These are phyloP conservation scores for Aspergillus vadensis DNA, from an alignment of 2,329 filamentous ascomycete species.

Conservation along the genomic window DNA sequence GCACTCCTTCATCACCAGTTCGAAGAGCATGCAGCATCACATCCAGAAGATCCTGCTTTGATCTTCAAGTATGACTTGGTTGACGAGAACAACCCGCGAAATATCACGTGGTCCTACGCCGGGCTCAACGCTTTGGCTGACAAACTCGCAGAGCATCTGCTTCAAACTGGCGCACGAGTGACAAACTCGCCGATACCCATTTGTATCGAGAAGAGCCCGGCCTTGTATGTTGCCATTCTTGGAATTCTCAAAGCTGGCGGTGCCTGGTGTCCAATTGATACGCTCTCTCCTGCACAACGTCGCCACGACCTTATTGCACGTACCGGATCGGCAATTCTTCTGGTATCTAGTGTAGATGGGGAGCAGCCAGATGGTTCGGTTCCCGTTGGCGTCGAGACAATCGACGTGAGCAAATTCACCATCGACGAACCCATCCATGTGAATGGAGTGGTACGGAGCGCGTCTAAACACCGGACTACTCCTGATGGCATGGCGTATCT, in stretches of 20 bases:
- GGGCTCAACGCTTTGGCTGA: constrained; percentile 41
- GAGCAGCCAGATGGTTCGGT: constrained; percentile 27
- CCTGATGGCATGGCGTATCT: constrained; percentile 36
- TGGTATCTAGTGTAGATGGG: constrained; percentile 29
- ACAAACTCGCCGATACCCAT: constrained; percentile 36
- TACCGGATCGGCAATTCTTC: constrained; percentile 34
- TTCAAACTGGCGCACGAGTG: constrained; percentile 28
- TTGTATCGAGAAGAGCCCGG: constrained; percentile 43
- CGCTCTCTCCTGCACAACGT: constrained; percentile 40
- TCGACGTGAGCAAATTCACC: constrained; percentile 33
- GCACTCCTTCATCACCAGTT: constrained; percentile 32
- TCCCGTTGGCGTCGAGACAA: constrained; percentile 28
- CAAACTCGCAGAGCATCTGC: constrained; percentile 33
- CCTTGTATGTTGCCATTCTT: constrained; percentile 45
- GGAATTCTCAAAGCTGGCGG: constrained; percentile 47
- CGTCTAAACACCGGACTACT: constrained; percentile 5
- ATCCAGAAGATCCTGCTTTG: constrained; percentile 31
- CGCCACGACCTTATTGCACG: constrained; percentile 43
- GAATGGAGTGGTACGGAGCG: background rate
- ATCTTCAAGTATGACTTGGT: constrained; percentile 34
- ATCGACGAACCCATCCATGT: background rate
- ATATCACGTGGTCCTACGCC: constrained; percentile 35
- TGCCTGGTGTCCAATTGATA: constrained; percentile 47
- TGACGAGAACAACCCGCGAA: constrained; percentile 16
- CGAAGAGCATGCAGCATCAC: constrained; percentile 27